Evolutionary conservation across 2,329 filamentous ascomycete species (phyloP).

Genomic region (Lachnellula occidentalis): DNA sequence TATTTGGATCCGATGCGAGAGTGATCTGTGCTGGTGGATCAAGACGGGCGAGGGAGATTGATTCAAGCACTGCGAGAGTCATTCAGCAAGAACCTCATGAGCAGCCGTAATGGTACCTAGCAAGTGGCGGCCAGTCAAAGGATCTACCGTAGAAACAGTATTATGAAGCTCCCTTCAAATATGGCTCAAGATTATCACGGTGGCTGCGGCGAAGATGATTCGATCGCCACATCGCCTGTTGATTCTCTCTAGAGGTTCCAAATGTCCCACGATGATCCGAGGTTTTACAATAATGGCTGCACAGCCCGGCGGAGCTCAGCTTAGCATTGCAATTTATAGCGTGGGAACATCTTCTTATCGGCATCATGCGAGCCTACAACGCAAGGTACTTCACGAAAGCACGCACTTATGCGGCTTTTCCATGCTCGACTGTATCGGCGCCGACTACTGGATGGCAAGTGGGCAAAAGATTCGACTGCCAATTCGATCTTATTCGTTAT

Average conservation of each 20-base stretch:
- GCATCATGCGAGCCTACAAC: slow-evolving; percentile 17
- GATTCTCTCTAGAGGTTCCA: neutral
- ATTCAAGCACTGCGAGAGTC: neutral
- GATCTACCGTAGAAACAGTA: neutral
- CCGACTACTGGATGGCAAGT: slow-evolving; percentile 6
- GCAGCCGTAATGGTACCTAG: neutral
- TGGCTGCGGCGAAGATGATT: slow-evolving; percentile 2
- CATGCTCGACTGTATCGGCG: slow-evolving; percentile 11
- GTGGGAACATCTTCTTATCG: slow-evolving; percentile 10
- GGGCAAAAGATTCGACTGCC: slow-evolving; percentile 8
- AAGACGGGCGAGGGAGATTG: too few relatives aligned
- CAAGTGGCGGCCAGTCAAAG: neutral
- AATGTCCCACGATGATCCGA: neutral
- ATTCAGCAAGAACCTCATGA: neutral
- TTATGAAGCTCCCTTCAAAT: neutral
- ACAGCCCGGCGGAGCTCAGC: slow-evolving; percentile 6
- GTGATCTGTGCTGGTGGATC: neutral
- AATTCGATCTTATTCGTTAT: slow-evolving; percentile 12
- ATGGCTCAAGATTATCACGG: neutral
- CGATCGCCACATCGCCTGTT: slow-evolving; percentile 1
- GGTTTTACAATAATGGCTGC: neutral
- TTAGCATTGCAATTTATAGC: slow-evolving; percentile 4
- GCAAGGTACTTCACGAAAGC: slow-evolving; percentile 7
- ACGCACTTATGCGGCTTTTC: slow-evolving; percentile 16
- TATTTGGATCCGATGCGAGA: neutral